Base-by-base conservation (phyloP, 768 basidiomycete genomes). In the Mrakia hoshinonis region DNA sequence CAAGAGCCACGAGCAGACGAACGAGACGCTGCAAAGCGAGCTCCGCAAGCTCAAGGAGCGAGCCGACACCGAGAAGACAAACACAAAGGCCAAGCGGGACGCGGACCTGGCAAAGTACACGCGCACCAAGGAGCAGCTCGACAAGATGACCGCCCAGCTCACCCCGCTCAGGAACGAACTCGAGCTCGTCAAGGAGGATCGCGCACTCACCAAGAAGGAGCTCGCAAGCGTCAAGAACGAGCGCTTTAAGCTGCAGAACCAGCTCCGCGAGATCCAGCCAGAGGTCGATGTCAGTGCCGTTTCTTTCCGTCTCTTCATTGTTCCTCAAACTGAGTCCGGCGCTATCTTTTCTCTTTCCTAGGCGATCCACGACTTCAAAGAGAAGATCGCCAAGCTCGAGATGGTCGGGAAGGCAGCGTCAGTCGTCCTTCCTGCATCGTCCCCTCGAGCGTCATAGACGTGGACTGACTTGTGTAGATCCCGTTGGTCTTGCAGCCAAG, bases 11-110 rank as follows among this genome's bases (percentile, higher is more conserved):
- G 15, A 43, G 5, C 64, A 66, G 24, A 66, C 47, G n/a, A 51
- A 31, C 31, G 43, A 47, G 31, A 49, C 64, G 13, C 64, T 49
- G 6, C 26, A 43, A n/a, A 31, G 15, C 18, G 64, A 66, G 9
- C 64, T 49, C 22, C 58, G 58, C 31, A 61, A 49, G 64, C 64
- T 66, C 48, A 66, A 66, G 48, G 58, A 61, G 36, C 58, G 58
- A 34, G 58, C 58, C 36, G 58, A 61, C 58, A 61, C 58, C 2
- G 58, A 61, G 36, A 61, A 61, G 58, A 61, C 58, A 10, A 61
- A 61, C 58, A 61, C 46, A 46, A 66, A 66, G 31, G 46, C 64
- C 47, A 66, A 66, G 34, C 64, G 43, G 24, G 64, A 66, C 48
- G 46, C 64, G 7, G 64, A 66, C 29, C 43, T 46, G 5, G 46